Conservation (phyloP, 1,284 basidiomycete species). For the Porphyrellus sp. region DNA sequence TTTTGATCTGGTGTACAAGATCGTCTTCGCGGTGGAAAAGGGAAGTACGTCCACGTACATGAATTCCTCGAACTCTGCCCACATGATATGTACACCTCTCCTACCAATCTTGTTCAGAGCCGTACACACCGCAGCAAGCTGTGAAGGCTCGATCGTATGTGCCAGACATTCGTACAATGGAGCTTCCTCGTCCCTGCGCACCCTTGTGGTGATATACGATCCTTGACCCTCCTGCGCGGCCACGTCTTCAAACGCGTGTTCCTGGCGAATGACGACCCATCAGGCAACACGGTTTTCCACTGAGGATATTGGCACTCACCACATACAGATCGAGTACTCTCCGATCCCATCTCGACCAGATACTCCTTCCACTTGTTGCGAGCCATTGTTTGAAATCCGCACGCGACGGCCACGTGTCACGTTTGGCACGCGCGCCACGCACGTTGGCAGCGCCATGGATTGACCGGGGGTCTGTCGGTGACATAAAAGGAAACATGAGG, state of each 20-base stretch:
- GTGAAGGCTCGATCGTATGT: slow-evolving; percentile 29
- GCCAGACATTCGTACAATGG: slow-evolving; percentile 26
- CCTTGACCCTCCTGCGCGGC: background rate
- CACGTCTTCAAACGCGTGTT: slow-evolving; percentile 28
- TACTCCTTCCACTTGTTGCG: slow-evolving; percentile 10
- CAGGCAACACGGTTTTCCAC: background rate
- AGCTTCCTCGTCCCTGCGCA: slow-evolving; percentile 35
- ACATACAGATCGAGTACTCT: slow-evolving; percentile 26
- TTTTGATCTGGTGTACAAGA: slow-evolving; percentile 19
- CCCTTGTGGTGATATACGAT: slow-evolving; percentile 18
- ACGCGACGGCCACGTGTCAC: slow-evolving; percentile 25
- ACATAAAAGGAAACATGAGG: slow-evolving; percentile 32
- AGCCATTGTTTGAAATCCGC: slow-evolving; percentile 26
- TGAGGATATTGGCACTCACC: slow-evolving; percentile 11
- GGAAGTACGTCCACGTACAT: slow-evolving; percentile 20
- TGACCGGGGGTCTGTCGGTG: slow-evolving; percentile 25
- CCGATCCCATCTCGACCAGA: slow-evolving; percentile 31
- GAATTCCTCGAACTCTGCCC: slow-evolving; percentile 35
- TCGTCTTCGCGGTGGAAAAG: background rate
- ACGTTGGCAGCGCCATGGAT: slow-evolving; percentile 32
- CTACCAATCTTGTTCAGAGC: slow-evolving; percentile 10
- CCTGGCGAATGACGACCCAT: slow-evolving; percentile 9
- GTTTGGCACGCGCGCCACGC: slow-evolving; percentile 27
- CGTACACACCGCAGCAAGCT: slow-evolving; percentile 24
- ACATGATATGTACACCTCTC: slow-evolving; percentile 28